phyloP scores from a whole-genome alignment of 2,329 filamentous ascomycete species.

The Fusarium xylarioides region DNA sequence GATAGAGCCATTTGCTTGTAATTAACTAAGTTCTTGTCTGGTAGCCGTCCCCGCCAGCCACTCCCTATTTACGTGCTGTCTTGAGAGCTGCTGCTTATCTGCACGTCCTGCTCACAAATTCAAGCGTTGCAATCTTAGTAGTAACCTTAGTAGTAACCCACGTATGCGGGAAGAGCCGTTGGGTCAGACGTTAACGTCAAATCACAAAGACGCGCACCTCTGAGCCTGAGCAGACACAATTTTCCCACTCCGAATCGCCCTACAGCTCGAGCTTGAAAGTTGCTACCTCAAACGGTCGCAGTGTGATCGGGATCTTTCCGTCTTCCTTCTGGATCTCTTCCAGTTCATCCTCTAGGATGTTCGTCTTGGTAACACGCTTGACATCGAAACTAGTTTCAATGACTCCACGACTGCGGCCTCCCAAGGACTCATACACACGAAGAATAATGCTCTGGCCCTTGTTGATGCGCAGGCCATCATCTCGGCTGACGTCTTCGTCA shows the following conservation, averaged over 20 bases:
- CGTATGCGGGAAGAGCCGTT: background rate
- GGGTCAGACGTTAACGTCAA: background rate
- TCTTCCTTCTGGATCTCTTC: conserved; percentile 66
- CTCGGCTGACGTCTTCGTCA: conserved; percentile 75
- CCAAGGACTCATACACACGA: conserved; percentile 87
- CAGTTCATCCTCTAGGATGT: conserved; percentile 87
- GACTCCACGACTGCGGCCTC: conserved; percentile 78
- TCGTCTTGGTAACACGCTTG: conserved; percentile 82
- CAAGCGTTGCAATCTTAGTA: background rate
- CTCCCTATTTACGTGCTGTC: background rate
- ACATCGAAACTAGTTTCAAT: conserved; percentile 76
- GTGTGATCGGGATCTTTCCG: conserved; percentile 66
- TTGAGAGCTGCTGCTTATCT: background rate
- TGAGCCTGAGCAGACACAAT: conserved; percentile 39
- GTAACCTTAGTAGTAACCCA: background rate
- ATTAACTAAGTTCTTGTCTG: conserved; percentile 30
- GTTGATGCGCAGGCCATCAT: conserved; percentile 69
- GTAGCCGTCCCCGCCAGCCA: conserved; percentile 3
- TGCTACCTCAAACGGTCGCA: conserved; percentile 86
- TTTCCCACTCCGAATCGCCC: conserved; percentile 40
- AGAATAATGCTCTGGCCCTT: conserved; percentile 83
- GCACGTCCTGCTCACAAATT: background rate
- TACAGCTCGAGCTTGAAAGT: conserved; percentile 74
- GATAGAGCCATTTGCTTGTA: conserved; percentile 33
- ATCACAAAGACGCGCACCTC: conserved; percentile 26